Conservation (phyloP, 169 alveolate genomes). For the Babesia ovis region DNA sequence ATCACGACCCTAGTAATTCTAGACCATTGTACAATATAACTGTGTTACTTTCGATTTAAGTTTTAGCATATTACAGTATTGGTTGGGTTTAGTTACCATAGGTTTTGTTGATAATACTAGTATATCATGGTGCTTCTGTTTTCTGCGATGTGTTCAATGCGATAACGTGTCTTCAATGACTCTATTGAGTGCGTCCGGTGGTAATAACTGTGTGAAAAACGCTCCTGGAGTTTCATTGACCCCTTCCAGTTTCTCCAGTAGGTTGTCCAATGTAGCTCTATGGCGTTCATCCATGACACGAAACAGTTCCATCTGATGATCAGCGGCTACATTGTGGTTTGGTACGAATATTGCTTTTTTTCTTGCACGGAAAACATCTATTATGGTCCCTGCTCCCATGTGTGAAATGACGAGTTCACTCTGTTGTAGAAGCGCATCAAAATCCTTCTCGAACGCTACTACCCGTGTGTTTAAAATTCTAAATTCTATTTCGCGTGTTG, state of each 20-base stretch:
- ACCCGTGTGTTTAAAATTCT: constrained; percentile 13
- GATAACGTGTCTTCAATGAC: constrained; percentile 7
- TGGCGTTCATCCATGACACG: constrained; percentile 39
- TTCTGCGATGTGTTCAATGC: not conserved
- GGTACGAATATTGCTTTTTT: constrained; percentile 81
- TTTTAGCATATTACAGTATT: too few species aligned
- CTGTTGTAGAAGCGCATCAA: constrained; percentile 56
- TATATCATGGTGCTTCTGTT: not conserved
- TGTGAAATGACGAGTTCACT: constrained; percentile 82
- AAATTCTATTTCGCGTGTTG: not conserved
- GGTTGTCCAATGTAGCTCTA: constrained; percentile 47
- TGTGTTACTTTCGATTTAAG: too few species aligned
- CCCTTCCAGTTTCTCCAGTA: constrained; percentile 19
- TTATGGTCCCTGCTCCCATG: constrained; percentile 85
- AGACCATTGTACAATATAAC: too few species aligned
- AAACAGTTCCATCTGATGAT: constrained; percentile 83
- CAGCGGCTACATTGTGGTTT: constrained; percentile 75
- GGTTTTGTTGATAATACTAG: too few species aligned
- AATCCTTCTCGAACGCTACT: constrained; percentile 63
- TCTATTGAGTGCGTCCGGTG: constrained; percentile 41
- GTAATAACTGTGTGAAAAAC: constrained; percentile 24
- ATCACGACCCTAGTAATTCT: too few species aligned
- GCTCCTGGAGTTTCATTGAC: constrained; percentile 44
- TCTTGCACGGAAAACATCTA: constrained; percentile 75
- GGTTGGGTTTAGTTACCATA: too few species aligned